These are phyloP conservation scores for Pseudogymnoascus sp. DNA, from an alignment of 2,329 filamentous ascomycete species.

Conservation along the genomic window DNA sequence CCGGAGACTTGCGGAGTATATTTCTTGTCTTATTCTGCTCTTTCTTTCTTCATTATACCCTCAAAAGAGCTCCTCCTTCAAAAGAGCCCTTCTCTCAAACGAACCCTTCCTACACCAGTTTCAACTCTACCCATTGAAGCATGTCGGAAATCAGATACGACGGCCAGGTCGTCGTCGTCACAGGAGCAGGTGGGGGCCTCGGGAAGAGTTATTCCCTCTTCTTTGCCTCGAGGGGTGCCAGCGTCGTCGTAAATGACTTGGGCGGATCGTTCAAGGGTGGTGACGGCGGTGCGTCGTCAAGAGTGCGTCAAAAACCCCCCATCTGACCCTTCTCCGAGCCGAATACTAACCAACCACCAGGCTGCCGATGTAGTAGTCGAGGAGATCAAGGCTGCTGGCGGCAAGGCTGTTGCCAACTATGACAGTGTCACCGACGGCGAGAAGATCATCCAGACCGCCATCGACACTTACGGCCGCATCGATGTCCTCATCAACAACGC, in stretches of 20 bases:
- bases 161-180: constrained; percentile 82
- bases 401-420: constrained; percentile 97
- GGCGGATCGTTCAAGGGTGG: constrained; percentile 90
- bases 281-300: constrained; percentile 68
- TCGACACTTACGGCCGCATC: constrained; percentile 73
- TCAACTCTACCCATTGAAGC: constrained; percentile 20
- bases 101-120: background rate
- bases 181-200: constrained; percentile 73
- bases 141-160: constrained; percentile 68
- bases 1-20: background rate
- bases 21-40: constrained; percentile 2
- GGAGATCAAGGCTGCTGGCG: constrained; percentile 78
- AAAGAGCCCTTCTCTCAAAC: background rate
- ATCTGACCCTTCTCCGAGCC: background rate
- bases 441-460: constrained; percentile 83
- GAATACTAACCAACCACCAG: constrained; percentile 33
- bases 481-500: constrained; percentile 98
- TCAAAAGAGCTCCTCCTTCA: background rate
- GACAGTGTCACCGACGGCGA: constrained; percentile 90
- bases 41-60: constrained; percentile 5
- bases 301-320: constrained; percentile 47
- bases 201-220: constrained; percentile 79
- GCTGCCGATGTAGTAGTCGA: constrained; percentile 76
- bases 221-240: constrained; percentile 83
- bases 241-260: constrained; percentile 93